A percentile compares a stretch with the other conserved stretches of the same genome.
Evolutionary conservation across 2,329 filamentous ascomycete genomes (phyloP).

Genomic region (Trichoderma citrinoviride): DNA sequence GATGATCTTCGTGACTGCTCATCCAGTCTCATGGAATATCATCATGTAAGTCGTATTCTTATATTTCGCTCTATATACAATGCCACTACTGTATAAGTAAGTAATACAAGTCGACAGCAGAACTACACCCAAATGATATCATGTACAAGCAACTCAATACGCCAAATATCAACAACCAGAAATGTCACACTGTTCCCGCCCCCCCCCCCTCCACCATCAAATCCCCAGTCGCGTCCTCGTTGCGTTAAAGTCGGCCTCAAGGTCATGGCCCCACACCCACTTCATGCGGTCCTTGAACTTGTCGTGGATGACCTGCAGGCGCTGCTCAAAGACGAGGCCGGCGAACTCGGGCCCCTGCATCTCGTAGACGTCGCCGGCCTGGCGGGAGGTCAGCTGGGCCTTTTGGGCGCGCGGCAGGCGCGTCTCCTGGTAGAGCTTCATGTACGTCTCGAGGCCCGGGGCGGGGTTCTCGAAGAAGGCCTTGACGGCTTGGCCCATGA

Average conservation of each 20-base stretch:
- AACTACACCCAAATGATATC: not conserved
- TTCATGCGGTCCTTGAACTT: constrained; percentile 18
- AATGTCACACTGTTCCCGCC: too few relatives aligned
- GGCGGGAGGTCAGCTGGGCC: constrained; percentile 9
- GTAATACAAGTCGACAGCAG: not conserved
- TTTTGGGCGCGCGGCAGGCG: constrained; percentile 6
- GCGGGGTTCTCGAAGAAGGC: constrained; percentile 12
- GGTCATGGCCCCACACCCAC: constrained; percentile 12
- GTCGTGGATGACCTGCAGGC: constrained; percentile 13
- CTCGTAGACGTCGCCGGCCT: constrained; percentile 15
- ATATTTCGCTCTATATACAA: constrained; percentile 6
- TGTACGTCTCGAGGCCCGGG: constrained; percentile 9
- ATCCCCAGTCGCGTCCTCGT: constrained; percentile 13
- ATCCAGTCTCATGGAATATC: not conserved
- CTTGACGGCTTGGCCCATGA: constrained; percentile 16
- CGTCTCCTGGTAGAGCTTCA: constrained; percentile 16
- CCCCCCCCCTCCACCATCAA: not conserved
- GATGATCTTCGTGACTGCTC: too few relatives aligned
- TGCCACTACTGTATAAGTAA: not conserved
- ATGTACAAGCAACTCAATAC: not conserved
- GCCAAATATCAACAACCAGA: not conserved
- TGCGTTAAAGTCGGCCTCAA: constrained; percentile 8
- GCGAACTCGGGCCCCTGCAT: constrained; percentile 14
- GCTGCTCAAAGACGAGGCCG: constrained; percentile 9
- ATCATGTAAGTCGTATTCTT: not conserved